Conservation (phyloP, 1,284 basidiomycete genomes). For the Heterobasidion irregulare region DNA sequence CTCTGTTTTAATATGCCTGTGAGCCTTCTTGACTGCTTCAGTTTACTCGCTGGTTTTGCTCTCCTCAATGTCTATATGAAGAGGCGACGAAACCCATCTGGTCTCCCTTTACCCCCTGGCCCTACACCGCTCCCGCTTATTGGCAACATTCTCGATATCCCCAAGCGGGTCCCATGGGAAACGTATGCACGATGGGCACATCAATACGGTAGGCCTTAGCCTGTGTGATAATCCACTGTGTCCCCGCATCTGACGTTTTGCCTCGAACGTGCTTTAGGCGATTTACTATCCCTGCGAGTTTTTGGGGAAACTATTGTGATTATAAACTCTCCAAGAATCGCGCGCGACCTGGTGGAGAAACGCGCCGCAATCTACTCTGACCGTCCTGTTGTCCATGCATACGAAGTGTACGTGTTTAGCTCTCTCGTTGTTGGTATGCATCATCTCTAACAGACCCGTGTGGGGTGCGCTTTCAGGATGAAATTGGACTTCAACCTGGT, state of each 20-base stretch:
- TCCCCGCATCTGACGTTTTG: background rate
- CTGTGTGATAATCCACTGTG: too few species aligned
- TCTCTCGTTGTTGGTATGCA: too few species aligned
- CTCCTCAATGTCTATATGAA: too few species aligned
- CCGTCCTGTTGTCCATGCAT: constrained; percentile 6
- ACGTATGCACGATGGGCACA: constrained; percentile 22
- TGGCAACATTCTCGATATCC: constrained; percentile 27
- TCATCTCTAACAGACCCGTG: too few species aligned
- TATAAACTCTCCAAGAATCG: constrained; percentile 13
- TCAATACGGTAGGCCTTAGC: constrained; percentile 11
- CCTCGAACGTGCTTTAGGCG: constrained; percentile 8
- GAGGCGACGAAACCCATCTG: too few species aligned
- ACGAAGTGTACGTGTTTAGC: background rate
- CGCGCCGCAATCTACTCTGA: constrained; percentile 14
- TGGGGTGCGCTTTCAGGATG: too few species aligned
- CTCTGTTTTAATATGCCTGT: too few species aligned
- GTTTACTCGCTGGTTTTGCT: too few species aligned
- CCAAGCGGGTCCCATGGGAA: constrained; percentile 22
- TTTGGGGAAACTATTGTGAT: constrained; percentile 14
- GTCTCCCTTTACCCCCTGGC: constrained; percentile 18
- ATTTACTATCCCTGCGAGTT: constrained; percentile 13
- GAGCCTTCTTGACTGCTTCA: too few species aligned
- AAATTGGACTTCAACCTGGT: too few species aligned
- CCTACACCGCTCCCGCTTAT: constrained; percentile 21
- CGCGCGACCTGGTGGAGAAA: constrained; percentile 15